A percentile compares a stretch with the other conserved stretches of the same genome.
Evolutionary conservation across 345 rosid species (phyloP).

Genomic region (Fremontodendron californicum): DNA sequence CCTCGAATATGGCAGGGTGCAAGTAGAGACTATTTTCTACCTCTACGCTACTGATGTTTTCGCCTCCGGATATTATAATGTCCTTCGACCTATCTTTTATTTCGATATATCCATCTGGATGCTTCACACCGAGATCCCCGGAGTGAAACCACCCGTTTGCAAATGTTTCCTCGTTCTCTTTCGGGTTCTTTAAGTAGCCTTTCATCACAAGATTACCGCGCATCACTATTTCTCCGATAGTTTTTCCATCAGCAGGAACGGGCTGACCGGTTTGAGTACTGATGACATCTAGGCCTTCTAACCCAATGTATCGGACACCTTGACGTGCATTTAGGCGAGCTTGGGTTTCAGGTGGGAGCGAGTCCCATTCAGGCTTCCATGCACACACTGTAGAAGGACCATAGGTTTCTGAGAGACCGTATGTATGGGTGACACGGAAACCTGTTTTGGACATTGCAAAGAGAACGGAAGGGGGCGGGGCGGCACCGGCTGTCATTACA

Average conservation of each 20-base stretch:
- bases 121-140: constrained; percentile 82
- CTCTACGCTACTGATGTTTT: constrained; percentile 88
- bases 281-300: constrained; percentile 73
- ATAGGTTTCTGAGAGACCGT: constrained; percentile 87
- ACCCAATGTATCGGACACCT: constrained; percentile 67
- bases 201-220: constrained; percentile 81
- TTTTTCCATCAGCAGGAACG: constrained; percentile 77
- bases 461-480: constrained; percentile 83
- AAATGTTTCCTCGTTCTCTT: constrained; percentile 71
- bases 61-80: constrained; percentile 89
- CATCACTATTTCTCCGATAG: constrained; percentile 80
- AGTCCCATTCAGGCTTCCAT: constrained; percentile 94
- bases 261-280: constrained; percentile 56
- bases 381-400: constrained; percentile 91
- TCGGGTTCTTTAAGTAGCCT: constrained; percentile 79
- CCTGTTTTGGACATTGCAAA: constrained; percentile 66
- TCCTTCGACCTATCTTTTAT: constrained; percentile 91
- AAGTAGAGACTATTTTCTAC: constrained; percentile 60
- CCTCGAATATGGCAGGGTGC: constrained; percentile 80
- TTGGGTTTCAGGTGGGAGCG: constrained; percentile 56
- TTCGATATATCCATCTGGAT: constrained; percentile 81
- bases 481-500: constrained; percentile 89
- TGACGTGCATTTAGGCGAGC: constrained; percentile 91
- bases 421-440: constrained; percentile 76
- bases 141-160: constrained; percentile 92